Evolutionary conservation across 2,329 filamentous ascomycete genomes (phyloP).

Genomic region (Trichoderma harzianum): DNA sequence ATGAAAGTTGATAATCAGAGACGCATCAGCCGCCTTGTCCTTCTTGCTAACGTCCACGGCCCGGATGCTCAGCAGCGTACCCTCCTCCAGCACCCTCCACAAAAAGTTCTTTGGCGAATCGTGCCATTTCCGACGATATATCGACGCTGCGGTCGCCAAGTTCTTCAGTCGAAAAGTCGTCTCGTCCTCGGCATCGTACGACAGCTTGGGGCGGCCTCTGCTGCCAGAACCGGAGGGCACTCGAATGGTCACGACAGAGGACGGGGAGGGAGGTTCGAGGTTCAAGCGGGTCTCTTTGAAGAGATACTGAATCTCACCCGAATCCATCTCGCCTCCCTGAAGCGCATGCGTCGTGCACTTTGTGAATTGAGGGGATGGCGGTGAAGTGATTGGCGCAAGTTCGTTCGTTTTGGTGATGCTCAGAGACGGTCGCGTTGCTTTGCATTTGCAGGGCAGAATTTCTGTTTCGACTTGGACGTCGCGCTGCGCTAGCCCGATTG

Average conservation of each 20-base stretch:
- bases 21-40: slow-evolving; percentile 62
- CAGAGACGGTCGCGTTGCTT: slow-evolving; percentile 28
- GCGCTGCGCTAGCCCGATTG: slow-evolving; percentile 34
- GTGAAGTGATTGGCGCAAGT: slow-evolving; percentile 28
- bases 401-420: slow-evolving; percentile 23
- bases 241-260: slow-evolving; percentile 67
- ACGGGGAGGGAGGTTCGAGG: slow-evolving; percentile 67
- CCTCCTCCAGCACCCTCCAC: slow-evolving; percentile 83
- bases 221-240: slow-evolving; percentile 55
- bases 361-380: slow-evolving; percentile 16
- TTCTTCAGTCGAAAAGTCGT: slow-evolving; percentile 68
- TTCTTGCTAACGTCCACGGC: slow-evolving; percentile 75
- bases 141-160: slow-evolving; percentile 72
- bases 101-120: slow-evolving; percentile 79
- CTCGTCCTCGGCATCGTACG: slow-evolving; percentile 59
- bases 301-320: slow-evolving; percentile 60
- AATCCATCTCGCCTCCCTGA: slow-evolving; percentile 68
- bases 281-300: slow-evolving; percentile 87
- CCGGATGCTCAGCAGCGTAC: slow-evolving; percentile 76
- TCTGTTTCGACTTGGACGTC: slow-evolving; percentile 28
- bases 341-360: slow-evolving; percentile 24
- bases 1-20: slow-evolving; percentile 71
- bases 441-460: slow-evolving; percentile 30
- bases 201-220: slow-evolving; percentile 40
- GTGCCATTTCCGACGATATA: slow-evolving; percentile 78